phyloP scores from a whole-genome alignment of 2,329 filamentous ascomycete genomes.

The Phialophora verrucosa region DNA sequence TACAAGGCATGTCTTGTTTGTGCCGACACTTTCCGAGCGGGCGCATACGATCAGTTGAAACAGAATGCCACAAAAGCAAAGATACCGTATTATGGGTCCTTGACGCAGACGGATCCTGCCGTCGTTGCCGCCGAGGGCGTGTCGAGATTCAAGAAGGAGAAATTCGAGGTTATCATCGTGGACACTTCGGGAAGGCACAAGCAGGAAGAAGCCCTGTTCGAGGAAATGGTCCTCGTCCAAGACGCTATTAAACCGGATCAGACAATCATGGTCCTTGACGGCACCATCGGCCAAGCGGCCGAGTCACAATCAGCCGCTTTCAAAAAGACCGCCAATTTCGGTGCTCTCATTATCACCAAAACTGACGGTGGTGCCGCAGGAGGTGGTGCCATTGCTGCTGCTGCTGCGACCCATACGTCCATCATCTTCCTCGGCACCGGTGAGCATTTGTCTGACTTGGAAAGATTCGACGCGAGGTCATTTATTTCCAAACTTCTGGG shows the following conservation, averaged over 20 bases:
- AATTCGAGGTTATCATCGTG: conserved; percentile 97
- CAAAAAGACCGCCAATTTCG: conserved; percentile 96
- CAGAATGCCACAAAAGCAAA: conserved; percentile 99
- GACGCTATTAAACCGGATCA: conserved; percentile 87
- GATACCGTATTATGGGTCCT: conserved; percentile 95
- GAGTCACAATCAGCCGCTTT: conserved; percentile 95
- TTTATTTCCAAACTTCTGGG: conserved; percentile 94
- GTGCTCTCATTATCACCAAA: conserved; percentile 98
- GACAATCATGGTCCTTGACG: conserved; percentile 97
- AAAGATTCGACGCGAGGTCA: conserved; percentile 88
- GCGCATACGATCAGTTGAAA: conserved; percentile 97
- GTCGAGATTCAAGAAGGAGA: conserved; percentile 98
- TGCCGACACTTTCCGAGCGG: conserved; percentile 96
- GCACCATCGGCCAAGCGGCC: conserved; percentile 93
- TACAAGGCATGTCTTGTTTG: conserved; percentile 94
- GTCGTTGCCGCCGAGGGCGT: conserved; percentile 94
- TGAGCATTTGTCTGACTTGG: conserved; percentile 94
- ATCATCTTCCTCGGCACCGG: conserved; percentile 98
- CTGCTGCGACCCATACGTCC: conserved; percentile 92
- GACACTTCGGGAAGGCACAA: conserved; percentile 95
- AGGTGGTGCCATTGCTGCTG: conserved; percentile 95
- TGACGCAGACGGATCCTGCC: conserved; percentile 95
- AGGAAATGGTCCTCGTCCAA: conserved; percentile 98
- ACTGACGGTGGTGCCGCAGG: conserved; percentile 95
- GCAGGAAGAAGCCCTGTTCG: conserved; percentile 92